phyloP scores from a whole-genome alignment of 176 grass and related monocot genomes.

The Raddia distichophylla region DNA sequence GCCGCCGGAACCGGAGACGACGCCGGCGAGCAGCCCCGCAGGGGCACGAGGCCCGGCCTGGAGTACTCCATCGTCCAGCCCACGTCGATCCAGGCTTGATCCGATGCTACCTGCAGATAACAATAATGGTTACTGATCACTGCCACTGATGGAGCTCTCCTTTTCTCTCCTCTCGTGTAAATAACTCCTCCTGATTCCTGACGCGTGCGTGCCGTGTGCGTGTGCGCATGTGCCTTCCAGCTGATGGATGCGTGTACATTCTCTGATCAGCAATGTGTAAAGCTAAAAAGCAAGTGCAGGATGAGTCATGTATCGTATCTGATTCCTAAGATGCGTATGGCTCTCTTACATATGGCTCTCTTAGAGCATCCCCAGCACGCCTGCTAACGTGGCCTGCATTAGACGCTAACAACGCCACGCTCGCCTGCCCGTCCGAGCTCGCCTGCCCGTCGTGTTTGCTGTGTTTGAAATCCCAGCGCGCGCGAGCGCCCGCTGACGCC shows the following conservation, averaged over 20 bases:
- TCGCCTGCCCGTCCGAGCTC: too few relatives aligned
- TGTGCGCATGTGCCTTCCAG: conserved; percentile 32
- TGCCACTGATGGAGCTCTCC: conserved; percentile 26
- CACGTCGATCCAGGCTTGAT: conserved; percentile 64
- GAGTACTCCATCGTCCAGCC: conserved; percentile 54
- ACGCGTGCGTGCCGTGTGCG: conserved; percentile 7
- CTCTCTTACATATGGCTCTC: not conserved
- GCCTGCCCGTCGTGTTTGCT: too few relatives aligned
- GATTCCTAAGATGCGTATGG: too few relatives aligned
- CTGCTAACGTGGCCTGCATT: too few relatives aligned
- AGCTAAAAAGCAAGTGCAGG: conserved; percentile 20
- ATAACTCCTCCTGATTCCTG: conserved; percentile 40
- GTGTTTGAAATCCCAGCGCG: too few relatives aligned
- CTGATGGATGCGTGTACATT: not conserved
- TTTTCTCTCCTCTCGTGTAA: conserved; percentile 20
- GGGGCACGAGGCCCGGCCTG: conserved; percentile 59
- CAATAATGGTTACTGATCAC: conserved; percentile 30
- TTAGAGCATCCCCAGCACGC: too few relatives aligned
- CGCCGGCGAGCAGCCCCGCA: conserved; percentile 10
- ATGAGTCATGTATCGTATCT: conserved; percentile 25
- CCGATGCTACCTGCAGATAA: not conserved
- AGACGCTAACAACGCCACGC: too few relatives aligned
- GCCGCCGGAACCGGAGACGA: not conserved
- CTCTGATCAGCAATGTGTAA: conserved; percentile 34
- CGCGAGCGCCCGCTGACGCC: too few relatives aligned